phyloP scores from a whole-genome alignment of 192 early-diverging fungal genomes.

The Cladochytrium replicatum region DNA sequence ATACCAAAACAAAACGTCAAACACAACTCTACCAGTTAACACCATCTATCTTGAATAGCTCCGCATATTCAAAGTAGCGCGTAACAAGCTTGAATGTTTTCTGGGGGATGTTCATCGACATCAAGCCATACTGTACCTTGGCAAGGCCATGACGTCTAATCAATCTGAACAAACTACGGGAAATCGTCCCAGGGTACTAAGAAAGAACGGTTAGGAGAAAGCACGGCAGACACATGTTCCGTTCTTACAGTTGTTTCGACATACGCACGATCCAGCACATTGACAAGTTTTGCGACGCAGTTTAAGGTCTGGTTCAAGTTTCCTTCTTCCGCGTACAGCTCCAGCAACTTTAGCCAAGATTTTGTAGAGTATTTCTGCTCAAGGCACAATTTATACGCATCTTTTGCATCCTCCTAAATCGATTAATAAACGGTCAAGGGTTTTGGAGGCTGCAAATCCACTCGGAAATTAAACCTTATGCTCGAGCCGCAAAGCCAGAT shows the following conservation, averaged over 20 bases:
- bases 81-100: slow-evolving; percentile 68
- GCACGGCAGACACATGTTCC: too few species aligned
- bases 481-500: slow-evolving; percentile 76
- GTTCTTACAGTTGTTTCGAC: slow-evolving; percentile 74
- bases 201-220: too few species aligned
- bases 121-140: slow-evolving; percentile 85
- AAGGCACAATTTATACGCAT: slow-evolving; percentile 78
- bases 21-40: slow-evolving; percentile 10
- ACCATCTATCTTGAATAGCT: slow-evolving; percentile 28
- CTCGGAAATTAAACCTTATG: slow-evolving; percentile 44
- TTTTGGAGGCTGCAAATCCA: not conserved
- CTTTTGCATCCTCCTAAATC: slow-evolving; percentile 77
- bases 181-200: slow-evolving; percentile 84
- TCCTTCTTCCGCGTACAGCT: slow-evolving; percentile 71
- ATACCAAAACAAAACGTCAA: too few species aligned
- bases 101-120: slow-evolving; percentile 77
- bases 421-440: not conserved
- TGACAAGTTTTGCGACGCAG: slow-evolving; percentile 71
- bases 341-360: slow-evolving; percentile 77
- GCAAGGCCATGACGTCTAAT: slow-evolving; percentile 79
- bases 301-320: slow-evolving; percentile 71
- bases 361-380: slow-evolving; percentile 88
- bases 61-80: slow-evolving; percentile 49
- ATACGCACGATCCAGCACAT: slow-evolving; percentile 84
- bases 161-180: slow-evolving; percentile 73